Base-by-base conservation (phyloP, 1,139 yeast genomes). In the Saccharomycopsis crataegensis region DNA sequence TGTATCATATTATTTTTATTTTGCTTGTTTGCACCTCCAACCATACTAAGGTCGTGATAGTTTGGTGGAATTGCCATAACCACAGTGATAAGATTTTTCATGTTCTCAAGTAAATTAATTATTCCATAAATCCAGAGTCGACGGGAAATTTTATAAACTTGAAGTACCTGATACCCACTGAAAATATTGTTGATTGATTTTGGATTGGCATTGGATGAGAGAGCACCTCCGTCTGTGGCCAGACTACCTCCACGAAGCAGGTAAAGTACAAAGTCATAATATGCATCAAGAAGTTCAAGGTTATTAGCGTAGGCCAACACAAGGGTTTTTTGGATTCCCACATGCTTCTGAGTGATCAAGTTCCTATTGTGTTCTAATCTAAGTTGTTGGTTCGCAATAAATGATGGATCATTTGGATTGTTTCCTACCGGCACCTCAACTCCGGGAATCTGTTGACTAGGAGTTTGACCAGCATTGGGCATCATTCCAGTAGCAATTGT, bases 111-210 rank as follows among this genome's bases (percentile, higher is more conserved):
- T 60, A 85, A 84, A 37, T 84, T 88, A 28, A 86, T 90, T 7
- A 86, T 80, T 28, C 94, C 94, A 65, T 85, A 86, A 8, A 86
- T 91, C 93, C 93, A 86, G 75, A 86, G 75, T 61, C 93, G 72
- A 60, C 91, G 73, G 43, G 87, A 87, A 49, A 86, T 84, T 65
- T 88, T 80, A 66, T 86, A 86, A 48, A 84, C 77, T 59, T 83
- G 59, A 41, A 46, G 58, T 36, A 46, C 58, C 49, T 43, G 62
- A 56, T 50, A 60, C 51, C 45, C 64, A 33, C 59, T 60, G 46
- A 58, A 62, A 46, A 62, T 48, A 11, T 41, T 43, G 31, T 48
- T 55, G 11, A 53, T 54, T 31, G 43, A 42, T 28, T 40, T 54
- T 38, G 48, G 47, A 11, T 47, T 45, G 41, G 47, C 49, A 22